Evolutionary conservation across 495 filamentous ascomycete genomes (phyloP).

Genomic region (Penicillium roqueforti): DNA sequence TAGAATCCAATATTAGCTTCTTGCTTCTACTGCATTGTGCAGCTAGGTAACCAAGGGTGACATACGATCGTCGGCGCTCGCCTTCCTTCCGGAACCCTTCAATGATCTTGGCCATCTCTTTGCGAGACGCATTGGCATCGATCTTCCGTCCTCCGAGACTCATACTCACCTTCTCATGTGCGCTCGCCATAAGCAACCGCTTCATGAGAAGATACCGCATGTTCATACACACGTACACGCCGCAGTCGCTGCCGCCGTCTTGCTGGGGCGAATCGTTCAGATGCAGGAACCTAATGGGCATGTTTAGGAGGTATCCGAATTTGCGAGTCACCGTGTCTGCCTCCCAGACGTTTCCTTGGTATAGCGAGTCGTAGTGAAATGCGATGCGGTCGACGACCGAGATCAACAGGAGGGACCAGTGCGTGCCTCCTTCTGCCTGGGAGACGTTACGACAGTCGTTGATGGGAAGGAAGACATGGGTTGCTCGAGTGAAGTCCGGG

Average conservation of each 20-base stretch:
- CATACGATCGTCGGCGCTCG: constrained; percentile 71
- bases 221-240: constrained; percentile 89
- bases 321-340: constrained; percentile 61
- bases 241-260: constrained; percentile 88
- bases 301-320: constrained; percentile 59
- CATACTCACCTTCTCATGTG: constrained; percentile 85
- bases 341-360: constrained; percentile 68
- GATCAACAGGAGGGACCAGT: constrained; percentile 94
- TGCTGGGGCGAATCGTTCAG: constrained; percentile 85
- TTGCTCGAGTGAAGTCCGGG: constrained; percentile 68
- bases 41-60: constrained; percentile 11
- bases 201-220: constrained; percentile 88
- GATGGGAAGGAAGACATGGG: constrained; percentile 95
- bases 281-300: constrained; percentile 63
- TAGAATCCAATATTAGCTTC: not conserved
- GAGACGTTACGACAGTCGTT: constrained; percentile 79
- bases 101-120: constrained; percentile 85
- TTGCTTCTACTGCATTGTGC: not conserved
- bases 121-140: constrained; percentile 69
- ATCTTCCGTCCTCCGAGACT: constrained; percentile 75
- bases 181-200: constrained; percentile 70
- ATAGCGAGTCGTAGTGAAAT: constrained; percentile 95
- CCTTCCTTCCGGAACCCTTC: constrained; percentile 79
- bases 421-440: constrained; percentile 79
- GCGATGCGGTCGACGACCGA: constrained; percentile 82